Percentiles rank a stretch among this genome's conserved stretches.
Evolutionary conservation across 768 basidiomycete genomes (phyloP).

Genomic region (Rhodosporidiobolus odoratus): DNA sequence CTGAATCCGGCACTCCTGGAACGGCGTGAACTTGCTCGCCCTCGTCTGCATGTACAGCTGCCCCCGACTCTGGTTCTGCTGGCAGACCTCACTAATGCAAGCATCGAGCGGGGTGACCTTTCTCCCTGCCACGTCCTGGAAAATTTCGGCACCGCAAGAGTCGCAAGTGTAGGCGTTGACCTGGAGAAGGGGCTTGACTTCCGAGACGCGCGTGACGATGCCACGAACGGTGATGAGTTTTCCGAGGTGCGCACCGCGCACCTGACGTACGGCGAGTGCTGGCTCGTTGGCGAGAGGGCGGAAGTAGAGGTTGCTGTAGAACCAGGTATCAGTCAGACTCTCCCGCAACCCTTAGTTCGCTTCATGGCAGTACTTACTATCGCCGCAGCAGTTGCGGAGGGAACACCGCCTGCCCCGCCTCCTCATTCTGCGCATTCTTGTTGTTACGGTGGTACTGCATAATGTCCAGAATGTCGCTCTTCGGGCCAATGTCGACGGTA

Average conservation of each 20-base stretch:
- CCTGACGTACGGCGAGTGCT: slow-evolving; percentile 79
- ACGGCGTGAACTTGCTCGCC: slow-evolving; percentile 92
- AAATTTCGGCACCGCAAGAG: slow-evolving; percentile 94
- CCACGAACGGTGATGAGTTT: slow-evolving; percentile 91
- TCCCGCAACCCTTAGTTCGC: too few species aligned
- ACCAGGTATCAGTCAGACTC: background rate
- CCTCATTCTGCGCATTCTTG: slow-evolving; percentile 74
- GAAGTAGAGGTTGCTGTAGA: slow-evolving; percentile 82
- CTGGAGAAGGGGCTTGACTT: slow-evolving; percentile 93
- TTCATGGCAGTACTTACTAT: slow-evolving; percentile 63
- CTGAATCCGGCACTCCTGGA: slow-evolving; percentile 98
- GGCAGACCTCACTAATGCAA: slow-evolving; percentile 77
- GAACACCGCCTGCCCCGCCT: slow-evolving; percentile 66
- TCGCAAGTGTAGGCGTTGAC: slow-evolving; percentile 95
- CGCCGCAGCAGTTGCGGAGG: slow-evolving; percentile 84
- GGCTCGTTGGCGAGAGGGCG: slow-evolving; percentile 60
- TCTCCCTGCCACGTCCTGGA: slow-evolving; percentile 78
- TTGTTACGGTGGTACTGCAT: slow-evolving; percentile 90
- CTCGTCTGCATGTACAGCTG: slow-evolving; percentile 97
- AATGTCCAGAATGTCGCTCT: slow-evolving; percentile 92
- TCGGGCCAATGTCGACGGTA: slow-evolving; percentile 79
- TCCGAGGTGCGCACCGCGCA: slow-evolving; percentile 79
- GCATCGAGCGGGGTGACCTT: slow-evolving; percentile 76
- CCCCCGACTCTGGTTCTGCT: slow-evolving; percentile 77
- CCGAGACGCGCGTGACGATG: slow-evolving; percentile 96